Evolutionary conservation across 371 early-diverging fungal genomes (phyloP).

Genomic region (Rhizomucor miehei): DNA sequence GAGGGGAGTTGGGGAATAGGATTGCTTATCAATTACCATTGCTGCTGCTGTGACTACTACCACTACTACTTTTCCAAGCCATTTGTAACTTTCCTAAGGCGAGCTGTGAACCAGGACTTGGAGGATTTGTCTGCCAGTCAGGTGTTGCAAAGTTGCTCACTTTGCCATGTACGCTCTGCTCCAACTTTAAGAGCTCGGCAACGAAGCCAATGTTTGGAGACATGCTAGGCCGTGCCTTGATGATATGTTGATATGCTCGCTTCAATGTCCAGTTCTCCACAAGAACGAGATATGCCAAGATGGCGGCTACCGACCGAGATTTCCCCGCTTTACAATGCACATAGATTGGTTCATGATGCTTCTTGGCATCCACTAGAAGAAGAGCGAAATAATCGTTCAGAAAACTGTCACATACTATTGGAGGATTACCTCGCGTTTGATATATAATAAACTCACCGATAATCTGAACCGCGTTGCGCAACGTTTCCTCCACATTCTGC

Average conservation of each 20-base stretch:
- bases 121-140: constrained; percentile 34
- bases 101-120: constrained; percentile 33
- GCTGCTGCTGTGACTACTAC: too few relatives aligned
- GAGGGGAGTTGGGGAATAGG: too few relatives aligned
- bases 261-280: constrained; percentile 67
- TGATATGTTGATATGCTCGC: constrained; percentile 71
- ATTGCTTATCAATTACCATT: too few relatives aligned
- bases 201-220: constrained; percentile 90
- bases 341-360: constrained; percentile 60
- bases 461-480: constrained; percentile 49
- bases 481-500: constrained; percentile 52
- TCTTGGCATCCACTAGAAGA: constrained; percentile 41
- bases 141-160: constrained; percentile 40
- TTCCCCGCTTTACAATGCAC: constrained; percentile 89
- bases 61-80: constrained; percentile 19
- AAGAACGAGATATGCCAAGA: constrained; percentile 72
- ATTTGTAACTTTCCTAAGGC: constrained; percentile 30
- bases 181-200: constrained; percentile 68
- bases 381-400: too few relatives aligned
- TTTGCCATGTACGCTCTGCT: constrained; percentile 58
- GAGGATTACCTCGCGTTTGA: neutral
- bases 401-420: neutral
- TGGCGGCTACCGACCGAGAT: constrained; percentile 77
- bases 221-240: constrained; percentile 62
- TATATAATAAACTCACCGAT: constrained; percentile 43